These are phyloP conservation scores for Linum tenue DNA, from an alignment of 345 rosid genomes.

Conservation along the genomic window DNA sequence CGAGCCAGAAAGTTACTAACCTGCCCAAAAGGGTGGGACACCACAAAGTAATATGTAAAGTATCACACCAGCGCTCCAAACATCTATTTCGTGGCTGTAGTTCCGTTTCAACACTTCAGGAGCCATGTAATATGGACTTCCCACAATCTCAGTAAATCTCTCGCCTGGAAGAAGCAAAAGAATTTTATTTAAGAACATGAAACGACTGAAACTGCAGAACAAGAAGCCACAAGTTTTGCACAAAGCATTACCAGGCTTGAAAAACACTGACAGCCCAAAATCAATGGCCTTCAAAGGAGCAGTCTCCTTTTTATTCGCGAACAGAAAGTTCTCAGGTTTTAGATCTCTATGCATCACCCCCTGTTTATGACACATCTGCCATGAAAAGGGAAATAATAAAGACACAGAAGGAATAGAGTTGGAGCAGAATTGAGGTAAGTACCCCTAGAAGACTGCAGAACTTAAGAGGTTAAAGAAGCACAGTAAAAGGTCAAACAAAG, in stretches of 20 bases:
- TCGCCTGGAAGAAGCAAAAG: constrained; percentile 20
- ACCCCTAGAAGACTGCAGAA: too few species aligned
- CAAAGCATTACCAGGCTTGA: constrained; percentile 22
- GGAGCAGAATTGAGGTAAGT: not conserved
- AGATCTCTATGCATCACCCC: constrained; percentile 31
- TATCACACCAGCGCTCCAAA: constrained; percentile 33
- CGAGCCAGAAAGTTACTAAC: constrained; percentile 9
- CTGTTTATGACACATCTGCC: constrained; percentile 24
- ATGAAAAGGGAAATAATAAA: not conserved
- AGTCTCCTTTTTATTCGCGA: constrained; percentile 24
- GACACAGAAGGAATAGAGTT: not conserved
- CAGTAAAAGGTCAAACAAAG: too few species aligned
- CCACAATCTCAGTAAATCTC: constrained; percentile 25
- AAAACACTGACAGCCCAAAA: constrained; percentile 29
- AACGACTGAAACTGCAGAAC: not conserved
- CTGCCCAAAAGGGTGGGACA: constrained; percentile 32
- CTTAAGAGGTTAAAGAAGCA: too few species aligned
- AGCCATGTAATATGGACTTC: constrained; percentile 34
- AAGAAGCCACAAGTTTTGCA: not conserved
- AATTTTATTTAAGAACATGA: not conserved
- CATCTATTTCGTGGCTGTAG: constrained; percentile 29
- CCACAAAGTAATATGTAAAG: constrained; percentile 33
- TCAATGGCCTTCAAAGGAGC: constrained; percentile 28
- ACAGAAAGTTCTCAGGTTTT: constrained; percentile 30
- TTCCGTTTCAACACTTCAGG: constrained; percentile 29